Evolutionary conservation across 1,284 basidiomycete species (phyloP), one percentile per base, ranked within the genome.

Genomic region (Kwoniella shivajii): DNA sequence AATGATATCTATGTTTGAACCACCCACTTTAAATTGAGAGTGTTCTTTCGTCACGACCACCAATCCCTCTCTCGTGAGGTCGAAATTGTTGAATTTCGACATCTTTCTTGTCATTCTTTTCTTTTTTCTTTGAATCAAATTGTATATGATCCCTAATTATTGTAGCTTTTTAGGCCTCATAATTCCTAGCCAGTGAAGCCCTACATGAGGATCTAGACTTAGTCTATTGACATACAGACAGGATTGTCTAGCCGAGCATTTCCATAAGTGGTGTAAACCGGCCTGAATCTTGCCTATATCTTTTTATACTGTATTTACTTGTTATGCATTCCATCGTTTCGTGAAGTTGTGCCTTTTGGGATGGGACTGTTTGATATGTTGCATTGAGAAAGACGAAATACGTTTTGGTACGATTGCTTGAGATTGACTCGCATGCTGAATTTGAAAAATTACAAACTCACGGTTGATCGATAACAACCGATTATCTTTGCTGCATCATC

Each of bases 231-330:
- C 41, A 30, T 43, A 50, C 45, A 46, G 61, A 64, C 61, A 61
- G 56, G 61, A 55, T 63, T 61, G 49, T 65, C 63, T 67, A 64
- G 66, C 66, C 64, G 57, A 49, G 46, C 62, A 55, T 54, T 57
- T 37, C 51, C 37, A 22, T 29, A 31, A 43, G 57, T 66, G 64
- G 61, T 60, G 53, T 27, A 46, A 37, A 37, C 59, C 62, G 73
- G 72, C 73, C 73, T 75, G 71, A 69, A 68, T 73, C 61, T 62
- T 69, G 72, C 64, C 71, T 60, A 73, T 64, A 74, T 62, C n/a
- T 42, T 29, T 50, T n/a, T 20, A 16, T n/a, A n/a, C n/a, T 52
- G 20, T 58, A 44, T 27, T 30, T 62, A n/a, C n/a, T 45, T 13
- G n/a, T 36, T 45, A 45, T 47, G 36, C 27, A 22, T 29, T 34